These are phyloP conservation scores for Dimocarpus longan DNA, from an alignment of 345 rosid species.

Conservation along the genomic window DNA sequence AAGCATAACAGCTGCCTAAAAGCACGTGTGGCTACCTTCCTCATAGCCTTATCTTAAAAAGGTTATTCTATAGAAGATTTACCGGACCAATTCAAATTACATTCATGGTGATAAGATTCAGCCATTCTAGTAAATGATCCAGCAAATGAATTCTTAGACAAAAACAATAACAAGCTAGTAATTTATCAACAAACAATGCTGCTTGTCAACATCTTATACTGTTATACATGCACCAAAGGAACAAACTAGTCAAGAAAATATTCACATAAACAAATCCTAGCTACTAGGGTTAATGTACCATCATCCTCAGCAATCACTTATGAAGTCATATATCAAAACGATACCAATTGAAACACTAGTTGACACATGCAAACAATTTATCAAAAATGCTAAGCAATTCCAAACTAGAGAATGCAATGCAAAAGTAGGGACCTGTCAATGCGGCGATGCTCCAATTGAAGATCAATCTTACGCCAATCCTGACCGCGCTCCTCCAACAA, in stretches of 20 bases:
- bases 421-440: constrained; percentile 61
- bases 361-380: background rate
- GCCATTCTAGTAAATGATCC: background rate
- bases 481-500: constrained; percentile 83
- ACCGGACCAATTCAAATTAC: background rate
- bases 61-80: background rate
- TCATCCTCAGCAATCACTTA: background rate
- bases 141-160: background rate
- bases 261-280: background rate
- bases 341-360: background rate
- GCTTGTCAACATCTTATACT: background rate
- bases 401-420: background rate
- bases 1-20: background rate
- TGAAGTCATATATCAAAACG: background rate
- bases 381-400: background rate
- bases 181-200: background rate
- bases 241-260: background rate
- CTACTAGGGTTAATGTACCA: background rate
- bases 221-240: background rate
- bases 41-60: background rate
- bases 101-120: background rate
- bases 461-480: constrained; percentile 95
- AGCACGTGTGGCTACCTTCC: background rate
- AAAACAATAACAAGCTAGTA: background rate
- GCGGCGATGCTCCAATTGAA: constrained; percentile 81